Conservation (phyloP, 768 basidiomycete genomes). For the Pulveroboletus ravenelii region DNA sequence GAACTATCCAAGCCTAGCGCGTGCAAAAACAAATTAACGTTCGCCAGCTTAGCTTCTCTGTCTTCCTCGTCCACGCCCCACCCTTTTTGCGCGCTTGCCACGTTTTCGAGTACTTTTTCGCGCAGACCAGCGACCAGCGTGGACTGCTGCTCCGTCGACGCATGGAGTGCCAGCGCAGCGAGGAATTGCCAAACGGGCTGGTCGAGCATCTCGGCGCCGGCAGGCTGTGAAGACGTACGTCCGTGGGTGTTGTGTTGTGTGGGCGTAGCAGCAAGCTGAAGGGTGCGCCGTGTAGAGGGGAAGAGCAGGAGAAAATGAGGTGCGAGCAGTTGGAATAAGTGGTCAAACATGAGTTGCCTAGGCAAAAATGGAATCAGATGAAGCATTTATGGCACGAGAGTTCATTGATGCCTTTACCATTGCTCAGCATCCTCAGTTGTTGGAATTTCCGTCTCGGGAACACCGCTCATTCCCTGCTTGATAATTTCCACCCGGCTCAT, state of each 20-base stretch:
- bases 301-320: constrained; percentile 79
- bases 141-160: constrained; percentile 83
- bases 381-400: background rate
- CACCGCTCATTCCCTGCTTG: constrained; percentile 59
- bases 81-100: constrained; percentile 72
- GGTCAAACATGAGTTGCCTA: constrained; percentile 87
- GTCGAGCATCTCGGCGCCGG: constrained; percentile 59
- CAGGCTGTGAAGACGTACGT: constrained; percentile 62
- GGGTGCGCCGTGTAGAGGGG: constrained; percentile 76
- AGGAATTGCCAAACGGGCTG: constrained; percentile 96
- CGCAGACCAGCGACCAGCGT: constrained; percentile 78
- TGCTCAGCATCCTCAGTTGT: constrained; percentile 74
- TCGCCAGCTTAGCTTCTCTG: constrained; percentile 72
- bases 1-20: constrained; percentile 71
- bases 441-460: constrained; percentile 55
- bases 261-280: constrained; percentile 36
- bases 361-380: constrained; percentile 7
- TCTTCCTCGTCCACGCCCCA: constrained; percentile 70
- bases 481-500: constrained; percentile 91
- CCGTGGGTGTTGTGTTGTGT: constrained; percentile 35
- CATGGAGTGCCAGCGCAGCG: constrained; percentile 81
- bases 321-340: constrained; percentile 74
- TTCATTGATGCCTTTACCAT: constrained; percentile 48
- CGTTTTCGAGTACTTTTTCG: constrained; percentile 92
- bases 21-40: constrained; percentile 89